phyloP scores from a whole-genome alignment of 768 basidiomycete species.

The Trametes villosa region DNA sequence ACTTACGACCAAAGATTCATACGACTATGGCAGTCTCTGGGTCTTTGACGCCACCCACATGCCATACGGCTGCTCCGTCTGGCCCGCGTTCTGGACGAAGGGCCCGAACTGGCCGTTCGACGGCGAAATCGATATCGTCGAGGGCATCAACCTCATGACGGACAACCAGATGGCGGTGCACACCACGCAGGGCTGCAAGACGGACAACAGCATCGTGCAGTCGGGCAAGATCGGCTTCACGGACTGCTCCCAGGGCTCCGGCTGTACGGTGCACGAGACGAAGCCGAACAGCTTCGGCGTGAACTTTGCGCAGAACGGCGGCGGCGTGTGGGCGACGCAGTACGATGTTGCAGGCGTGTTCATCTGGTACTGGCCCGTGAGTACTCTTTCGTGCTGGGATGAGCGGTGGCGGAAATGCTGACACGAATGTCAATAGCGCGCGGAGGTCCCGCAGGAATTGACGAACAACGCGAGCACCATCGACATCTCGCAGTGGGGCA shows the following conservation, averaged over 20 bases:
- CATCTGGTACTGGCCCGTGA: slow-evolving; percentile 55
- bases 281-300: slow-evolving; percentile 44
- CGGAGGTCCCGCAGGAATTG: slow-evolving; percentile 40
- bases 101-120: slow-evolving; percentile 47
- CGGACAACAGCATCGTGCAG: slow-evolving; percentile 35
- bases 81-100: slow-evolving; percentile 44
- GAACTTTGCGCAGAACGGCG: slow-evolving; percentile 53
- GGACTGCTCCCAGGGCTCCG: slow-evolving; percentile 41
- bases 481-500: slow-evolving; percentile 47
- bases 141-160: slow-evolving; percentile 56
- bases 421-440: slow-evolving; percentile 33
- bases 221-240: slow-evolving; percentile 36
- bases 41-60: slow-evolving; percentile 51
- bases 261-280: slow-evolving; percentile 41
- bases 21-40: slow-evolving; percentile 50
- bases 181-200: slow-evolving; percentile 45
- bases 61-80: slow-evolving; percentile 65
- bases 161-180: slow-evolving; percentile 65
- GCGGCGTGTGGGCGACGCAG: slow-evolving; percentile 71
- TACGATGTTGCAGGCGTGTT: slow-evolving; percentile 61
- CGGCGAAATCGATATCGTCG: slow-evolving; percentile 57
- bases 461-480: slow-evolving; percentile 36
- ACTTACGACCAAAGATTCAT: slow-evolving; percentile 47
- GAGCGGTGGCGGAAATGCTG: background rate
- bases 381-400: slow-evolving; percentile 11